A percentile compares a stretch with the other conserved stretches of the same genome.
Evolutionary conservation across 441 rosid genomes (phyloP).

Genomic region (Mallotus repandus): DNA sequence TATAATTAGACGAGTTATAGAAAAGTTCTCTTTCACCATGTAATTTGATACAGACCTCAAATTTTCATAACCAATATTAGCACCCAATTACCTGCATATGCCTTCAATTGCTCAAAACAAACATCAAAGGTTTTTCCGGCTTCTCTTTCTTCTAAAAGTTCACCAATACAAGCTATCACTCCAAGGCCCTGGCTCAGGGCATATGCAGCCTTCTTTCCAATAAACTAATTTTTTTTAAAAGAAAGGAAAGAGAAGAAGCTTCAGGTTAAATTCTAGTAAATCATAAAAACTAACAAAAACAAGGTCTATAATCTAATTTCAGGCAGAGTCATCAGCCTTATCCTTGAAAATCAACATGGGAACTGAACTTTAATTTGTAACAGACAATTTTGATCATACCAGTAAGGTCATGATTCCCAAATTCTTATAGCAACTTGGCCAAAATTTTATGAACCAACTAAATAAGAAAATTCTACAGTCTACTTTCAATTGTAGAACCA

Average conservation of each 20-base stretch:
- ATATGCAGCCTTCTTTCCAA: constrained; percentile 94
- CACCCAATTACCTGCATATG: constrained; percentile 58
- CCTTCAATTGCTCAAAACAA: constrained; percentile 85
- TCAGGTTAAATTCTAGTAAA: constrained; percentile 14
- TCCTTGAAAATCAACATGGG: not conserved
- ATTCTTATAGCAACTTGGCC: not conserved
- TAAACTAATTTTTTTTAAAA: constrained; percentile 44
- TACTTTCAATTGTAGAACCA: not conserved
- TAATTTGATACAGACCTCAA: not conserved
- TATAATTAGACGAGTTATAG: constrained; percentile 3
- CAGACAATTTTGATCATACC: not conserved
- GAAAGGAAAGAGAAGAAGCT: constrained; percentile 17
- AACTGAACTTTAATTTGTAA: not conserved
- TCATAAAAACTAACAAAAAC: not conserved
- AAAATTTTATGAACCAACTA: not conserved
- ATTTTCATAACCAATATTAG: constrained; percentile 11
- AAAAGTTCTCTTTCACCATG: not conserved
- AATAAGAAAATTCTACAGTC: not conserved
- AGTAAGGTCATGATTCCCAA: not conserved
- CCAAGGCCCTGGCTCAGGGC: constrained; percentile 85
- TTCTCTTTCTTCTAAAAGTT: constrained; percentile 85
- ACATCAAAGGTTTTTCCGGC: constrained; percentile 92
- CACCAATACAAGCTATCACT: constrained; percentile 93
- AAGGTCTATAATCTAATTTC: not conserved
- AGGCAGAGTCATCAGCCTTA: not conserved